Base-by-base conservation (phyloP, 345 rosid species). In the Boechera divaricarpa region DNA sequence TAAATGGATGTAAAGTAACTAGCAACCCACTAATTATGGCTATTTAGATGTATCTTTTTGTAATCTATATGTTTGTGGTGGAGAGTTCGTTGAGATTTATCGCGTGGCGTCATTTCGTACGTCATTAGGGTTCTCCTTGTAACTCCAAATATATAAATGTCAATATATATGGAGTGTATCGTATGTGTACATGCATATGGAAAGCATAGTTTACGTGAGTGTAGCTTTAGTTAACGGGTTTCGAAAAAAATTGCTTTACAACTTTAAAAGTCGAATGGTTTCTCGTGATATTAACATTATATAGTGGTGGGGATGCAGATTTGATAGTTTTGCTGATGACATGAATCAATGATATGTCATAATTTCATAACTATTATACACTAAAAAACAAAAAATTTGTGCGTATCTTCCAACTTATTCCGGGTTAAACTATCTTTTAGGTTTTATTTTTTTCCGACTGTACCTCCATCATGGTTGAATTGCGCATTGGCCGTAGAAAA, bases 51-150 rank as follows among this genome's bases (percentile, higher is more conserved):
- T 63, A 7, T 63, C 2, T 63, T 70, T 60, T 60, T 69, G 7
- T 51, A 28, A 47, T 57, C 26, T 49, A 68, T 62, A 11, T 69
- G 70, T 42, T 63, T 47, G 67, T 77, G 70, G 80, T 77, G 76
- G 67, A 70, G 65, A 45, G 32, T 77, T 70, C 59, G 52, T 54
- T 62, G 70, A 76, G 75, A 69, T 54, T 62, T 42, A 69, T 53
- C 41, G 33, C 28, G 59, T 62, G 52, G 28, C 66, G 71, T 77
- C 80, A 77, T 63, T 77, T 54, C 28, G 42, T 45, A 60, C 70
- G 66, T 77, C 80, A 70, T 54, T 77, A 32, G 70, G 36, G 41
- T 54, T 69, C 41, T 63, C 6, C 24, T 36, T 44, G 11, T 54
- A 28, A 7, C 24, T 49, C 44, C 54, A 18, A 48, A 15, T 38